Evolutionary conservation across 1,284 basidiomycete genomes (phyloP), one percentile per base, ranked within the genome.

Genomic region (Apiotrichum laibachii): DNA sequence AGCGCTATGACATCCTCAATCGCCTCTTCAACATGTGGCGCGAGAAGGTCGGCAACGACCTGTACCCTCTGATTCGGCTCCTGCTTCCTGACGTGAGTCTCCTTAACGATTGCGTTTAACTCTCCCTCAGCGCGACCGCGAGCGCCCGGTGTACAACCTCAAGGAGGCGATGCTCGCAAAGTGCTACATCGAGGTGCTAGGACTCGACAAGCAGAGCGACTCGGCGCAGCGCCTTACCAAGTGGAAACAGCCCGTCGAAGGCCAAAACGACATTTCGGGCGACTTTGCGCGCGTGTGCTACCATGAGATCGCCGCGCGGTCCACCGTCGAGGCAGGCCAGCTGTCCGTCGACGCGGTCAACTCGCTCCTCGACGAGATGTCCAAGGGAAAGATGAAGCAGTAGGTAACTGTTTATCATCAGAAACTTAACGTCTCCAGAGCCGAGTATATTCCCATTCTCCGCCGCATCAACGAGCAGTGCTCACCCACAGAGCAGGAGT

Each of bases 101-200:
- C 12, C 18, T 5, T 12, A 35, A 13, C 2, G 11, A 31, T 39
- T 18, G 52, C n/a, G n/a, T n/a, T n/a, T n/a, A n/a, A n/a, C n/a
- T n/a, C n/a, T n/a, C n/a, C n/a, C n/a, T n/a, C 72, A 96, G 92
- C 89, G 91, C 83, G 93, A 97, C 73, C 83, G 88, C 39, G 90
- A 95, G 65, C 85, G 93, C 52, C 84, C 90, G 0, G 86, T 92
- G 0, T 97, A 96, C 76, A 89, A 90, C 11, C 76, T 95, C 63
- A 96, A 96, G 74, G 94, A 97, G 79, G 88, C 88, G 76, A 89
- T 88, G 69, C 80, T 97, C 2, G 92, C 92, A 3, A 93, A 91
- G 76, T 86, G 85, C 12, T 94, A 93, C 72, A 90, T 93, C 77
- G 88, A 89, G 62, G 82, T 93, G 0, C 88, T 97, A 43, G 90